Conservation (phyloP, 495 filamentous ascomycete species). For the Lophium mytilinum region DNA sequence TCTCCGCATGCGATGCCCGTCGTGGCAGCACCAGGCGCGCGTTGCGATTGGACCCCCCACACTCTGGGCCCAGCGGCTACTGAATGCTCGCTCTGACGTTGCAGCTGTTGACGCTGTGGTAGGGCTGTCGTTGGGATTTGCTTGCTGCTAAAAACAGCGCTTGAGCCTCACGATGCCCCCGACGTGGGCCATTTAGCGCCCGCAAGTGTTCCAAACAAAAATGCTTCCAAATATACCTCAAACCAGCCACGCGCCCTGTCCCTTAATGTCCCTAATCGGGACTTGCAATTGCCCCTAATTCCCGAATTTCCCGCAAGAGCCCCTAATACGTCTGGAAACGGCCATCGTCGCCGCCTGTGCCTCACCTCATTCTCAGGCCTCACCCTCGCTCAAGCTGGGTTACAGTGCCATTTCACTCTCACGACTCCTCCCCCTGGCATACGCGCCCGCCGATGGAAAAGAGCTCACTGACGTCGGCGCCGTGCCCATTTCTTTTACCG, state of each 20-base stretch:
- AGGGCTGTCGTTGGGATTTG: not conserved
- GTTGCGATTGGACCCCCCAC: not conserved
- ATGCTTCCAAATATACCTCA: not conserved
- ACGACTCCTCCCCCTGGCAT: constrained; percentile 5
- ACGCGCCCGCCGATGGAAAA: constrained; percentile 13
- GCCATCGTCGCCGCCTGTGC: too few relatives aligned
- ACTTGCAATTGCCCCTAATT: too few relatives aligned
- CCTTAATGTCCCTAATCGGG: too few relatives aligned
- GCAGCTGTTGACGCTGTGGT: not conserved
- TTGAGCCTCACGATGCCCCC: not conserved
- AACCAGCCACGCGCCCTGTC: not conserved
- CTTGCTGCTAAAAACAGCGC: not conserved
- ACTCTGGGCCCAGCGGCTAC: not conserved
- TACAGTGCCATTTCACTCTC: too few relatives aligned
- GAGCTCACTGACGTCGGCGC: not conserved
- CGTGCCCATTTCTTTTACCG: constrained; percentile 5
- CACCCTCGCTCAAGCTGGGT: too few relatives aligned
- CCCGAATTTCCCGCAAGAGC: too few relatives aligned
- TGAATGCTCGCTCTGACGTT: not conserved
- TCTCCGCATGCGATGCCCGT: not conserved
- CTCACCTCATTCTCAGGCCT: too few relatives aligned
- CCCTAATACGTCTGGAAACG: too few relatives aligned
- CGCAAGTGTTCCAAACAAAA: not conserved
- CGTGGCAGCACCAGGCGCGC: not conserved
- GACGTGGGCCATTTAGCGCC: not conserved